A percentile compares a stretch with the other conserved stretches of the same genome.
Conservation (phyloP, 768 basidiomycete genomes). For the Polyporus arcularius region DNA sequence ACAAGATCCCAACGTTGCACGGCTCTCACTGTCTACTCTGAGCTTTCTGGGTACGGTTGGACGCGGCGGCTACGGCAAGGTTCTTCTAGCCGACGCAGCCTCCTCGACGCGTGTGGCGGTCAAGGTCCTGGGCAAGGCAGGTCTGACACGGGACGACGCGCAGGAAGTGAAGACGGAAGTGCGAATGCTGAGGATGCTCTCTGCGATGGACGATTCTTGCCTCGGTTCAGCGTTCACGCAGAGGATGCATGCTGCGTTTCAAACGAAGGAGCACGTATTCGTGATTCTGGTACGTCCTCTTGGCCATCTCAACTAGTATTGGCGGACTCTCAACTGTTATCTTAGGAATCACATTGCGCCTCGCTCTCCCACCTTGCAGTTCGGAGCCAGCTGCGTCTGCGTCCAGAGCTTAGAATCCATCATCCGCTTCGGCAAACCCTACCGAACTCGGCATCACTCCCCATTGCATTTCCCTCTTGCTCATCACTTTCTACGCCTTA, state of each 20-base stretch:
- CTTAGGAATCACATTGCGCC: constrained; percentile 7
- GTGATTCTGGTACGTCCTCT: constrained; percentile 6
- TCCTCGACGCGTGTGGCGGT: constrained; percentile 4
- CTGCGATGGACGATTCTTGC: not conserved
- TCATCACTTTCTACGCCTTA: constrained; percentile 5
- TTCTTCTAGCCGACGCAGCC: constrained; percentile 11
- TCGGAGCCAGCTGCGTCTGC: constrained; percentile 10
- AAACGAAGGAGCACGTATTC: constrained; percentile 14
- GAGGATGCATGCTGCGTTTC: constrained; percentile 2
- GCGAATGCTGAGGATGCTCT: not conserved
- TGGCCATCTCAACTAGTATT: not conserved
- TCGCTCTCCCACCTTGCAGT: constrained; percentile 12
- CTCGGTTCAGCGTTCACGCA: constrained; percentile 7
- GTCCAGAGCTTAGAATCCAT: not conserved
- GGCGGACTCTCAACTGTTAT: not conserved
- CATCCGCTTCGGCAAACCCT: not conserved
- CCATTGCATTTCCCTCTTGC: constrained; percentile 11
- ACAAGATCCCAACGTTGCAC: not conserved
- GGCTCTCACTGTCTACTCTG: constrained; percentile 1
- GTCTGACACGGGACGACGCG: constrained; percentile 9
- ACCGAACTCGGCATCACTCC: constrained; percentile 6
- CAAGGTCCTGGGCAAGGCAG: constrained; percentile 13
- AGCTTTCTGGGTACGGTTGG: constrained; percentile 14
- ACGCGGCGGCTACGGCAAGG: constrained; percentile 20
- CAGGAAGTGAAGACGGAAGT: constrained; percentile 15